phyloP scores from a whole-genome alignment of 2,329 filamentous ascomycete species.

The Fusarium brevicatenulatum region DNA sequence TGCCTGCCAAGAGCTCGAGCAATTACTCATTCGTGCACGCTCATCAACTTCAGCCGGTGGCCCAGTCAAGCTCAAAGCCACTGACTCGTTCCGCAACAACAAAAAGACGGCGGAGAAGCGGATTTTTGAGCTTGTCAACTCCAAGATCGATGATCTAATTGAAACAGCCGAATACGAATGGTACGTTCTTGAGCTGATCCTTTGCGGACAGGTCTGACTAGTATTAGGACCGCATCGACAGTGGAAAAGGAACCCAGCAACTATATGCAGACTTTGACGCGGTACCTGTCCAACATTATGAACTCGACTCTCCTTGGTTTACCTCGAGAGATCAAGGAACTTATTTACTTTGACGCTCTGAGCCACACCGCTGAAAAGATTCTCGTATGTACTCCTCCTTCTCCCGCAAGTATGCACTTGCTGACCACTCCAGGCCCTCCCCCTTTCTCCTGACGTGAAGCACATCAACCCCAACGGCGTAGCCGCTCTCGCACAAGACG shows the following conservation, averaged over 20 bases:
- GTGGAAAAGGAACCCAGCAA: conserved; percentile 80
- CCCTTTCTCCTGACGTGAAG: conserved; percentile 80
- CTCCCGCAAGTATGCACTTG: background rate
- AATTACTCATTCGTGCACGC: conserved; percentile 83
- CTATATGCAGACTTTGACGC: conserved; percentile 95
- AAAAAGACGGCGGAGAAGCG: conserved; percentile 97
- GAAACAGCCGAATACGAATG: conserved; percentile 98
- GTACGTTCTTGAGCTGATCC: conserved; percentile 52
- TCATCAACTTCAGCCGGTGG: conserved; percentile 84
- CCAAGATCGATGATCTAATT: conserved; percentile 96
- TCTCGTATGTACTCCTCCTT: conserved; percentile 61
- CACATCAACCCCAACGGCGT: conserved; percentile 91
- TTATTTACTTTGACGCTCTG: conserved; percentile 97
- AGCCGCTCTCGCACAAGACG: conserved; percentile 81
- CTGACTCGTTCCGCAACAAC: conserved; percentile 84
- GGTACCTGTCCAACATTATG: conserved; percentile 96
- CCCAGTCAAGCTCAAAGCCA: conserved; percentile 82
- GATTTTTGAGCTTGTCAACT: conserved; percentile 98
- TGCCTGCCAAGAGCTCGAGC: conserved; percentile 89
- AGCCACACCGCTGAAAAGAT: conserved; percentile 91
- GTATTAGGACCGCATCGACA: conserved; percentile 61
- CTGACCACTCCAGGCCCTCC: conserved; percentile 67
- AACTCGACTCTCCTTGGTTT: conserved; percentile 90
- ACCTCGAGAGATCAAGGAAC: conserved; percentile 95
- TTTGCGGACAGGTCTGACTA: conserved; percentile 24